Base-by-base conservation (phyloP, 2,329 filamentous ascomycete species). In the Trichoderma semiorbis region DNA sequence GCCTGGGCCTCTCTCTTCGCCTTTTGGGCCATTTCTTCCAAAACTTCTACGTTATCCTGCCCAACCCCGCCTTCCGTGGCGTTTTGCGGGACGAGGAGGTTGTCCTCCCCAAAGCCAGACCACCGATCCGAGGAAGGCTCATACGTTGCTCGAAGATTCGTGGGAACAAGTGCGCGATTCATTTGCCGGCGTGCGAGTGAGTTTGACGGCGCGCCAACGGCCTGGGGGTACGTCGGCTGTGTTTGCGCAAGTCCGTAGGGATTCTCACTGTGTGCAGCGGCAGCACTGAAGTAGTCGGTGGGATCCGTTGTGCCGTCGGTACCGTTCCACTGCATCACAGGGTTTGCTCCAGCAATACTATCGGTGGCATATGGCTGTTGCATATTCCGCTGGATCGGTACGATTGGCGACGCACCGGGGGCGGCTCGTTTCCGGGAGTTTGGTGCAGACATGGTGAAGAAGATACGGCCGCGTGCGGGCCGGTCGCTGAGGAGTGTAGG, bases 1-100 rank as follows among this genome's bases (percentile, higher is more conserved):
- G 91, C 88, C 79, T 95, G 92, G 0, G 95, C 92, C 72, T 98
- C 96, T 78, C 91, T 90, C 84, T 97, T 97, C 10, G 94, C 94
- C 73, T 92, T 85, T 74, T 91, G 87, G 26, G 94, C 95, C 81
- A 90, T 90, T 79, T 92, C 90, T 78, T 97, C 94, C 73, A 98
- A 83, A 69, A 92, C 86, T 74, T 95, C 92, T 72, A 97, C 87
- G 75, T 90, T 93, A 75, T 97, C 91, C 77, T 89, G 85, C 79
- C 91, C 88, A 18, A 74, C 74, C 30, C 75, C 26, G 55, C 76
- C 76, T 62, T 82, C 82, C 58, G 80, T 80, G 0, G 78, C 58
- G 55, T 79, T 78, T 66, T 81, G 82, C 21, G 81, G 78, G 32
- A 85, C 76, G 14, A 85, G 75, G 32, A 78, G 75, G 50, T 76